Conservation (phyloP, 768 basidiomycete species). For the Suillus discolor region DNA sequence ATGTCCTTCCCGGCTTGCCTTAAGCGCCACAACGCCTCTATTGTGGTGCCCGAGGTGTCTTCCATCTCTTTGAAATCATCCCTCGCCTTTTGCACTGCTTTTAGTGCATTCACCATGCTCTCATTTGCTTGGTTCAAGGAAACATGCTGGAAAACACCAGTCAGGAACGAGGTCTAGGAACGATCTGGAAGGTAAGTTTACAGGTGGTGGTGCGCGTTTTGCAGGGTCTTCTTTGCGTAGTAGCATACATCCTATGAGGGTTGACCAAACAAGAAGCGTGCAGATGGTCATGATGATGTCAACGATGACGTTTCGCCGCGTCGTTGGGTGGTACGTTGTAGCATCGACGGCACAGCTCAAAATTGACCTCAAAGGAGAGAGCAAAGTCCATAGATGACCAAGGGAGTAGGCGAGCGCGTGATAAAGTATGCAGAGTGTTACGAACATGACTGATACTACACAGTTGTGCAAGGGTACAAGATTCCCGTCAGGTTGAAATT, state of each 20-base stretch:
- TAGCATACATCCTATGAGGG: not conserved
- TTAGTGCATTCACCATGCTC: not conserved
- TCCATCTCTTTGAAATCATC: not conserved
- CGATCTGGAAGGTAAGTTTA: not conserved
- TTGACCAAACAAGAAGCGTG: not conserved
- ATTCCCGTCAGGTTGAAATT: not conserved
- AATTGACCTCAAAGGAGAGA: not conserved
- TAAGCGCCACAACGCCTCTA: not conserved
- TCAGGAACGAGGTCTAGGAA: not conserved
- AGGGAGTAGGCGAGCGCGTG: not conserved
- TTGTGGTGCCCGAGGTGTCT: not conserved
- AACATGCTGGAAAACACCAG: not conserved
- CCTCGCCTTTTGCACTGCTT: not conserved
- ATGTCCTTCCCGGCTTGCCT: not conserved
- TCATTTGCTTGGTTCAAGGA: not conserved
- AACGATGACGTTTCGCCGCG: not conserved
- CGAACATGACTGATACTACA: not conserved
- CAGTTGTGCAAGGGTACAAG: not conserved
- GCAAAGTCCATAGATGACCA: not conserved
- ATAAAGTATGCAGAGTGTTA: conserved; percentile 1
- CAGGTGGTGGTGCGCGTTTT: not conserved
- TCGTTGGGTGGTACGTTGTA: not conserved
- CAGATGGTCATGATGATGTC: not conserved
- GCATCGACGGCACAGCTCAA: not conserved
- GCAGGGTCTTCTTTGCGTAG: not conserved